These are phyloP conservation scores for Penicillium maclennaniae DNA, from an alignment of 495 filamentous ascomycete species.

Conservation along the genomic window DNA sequence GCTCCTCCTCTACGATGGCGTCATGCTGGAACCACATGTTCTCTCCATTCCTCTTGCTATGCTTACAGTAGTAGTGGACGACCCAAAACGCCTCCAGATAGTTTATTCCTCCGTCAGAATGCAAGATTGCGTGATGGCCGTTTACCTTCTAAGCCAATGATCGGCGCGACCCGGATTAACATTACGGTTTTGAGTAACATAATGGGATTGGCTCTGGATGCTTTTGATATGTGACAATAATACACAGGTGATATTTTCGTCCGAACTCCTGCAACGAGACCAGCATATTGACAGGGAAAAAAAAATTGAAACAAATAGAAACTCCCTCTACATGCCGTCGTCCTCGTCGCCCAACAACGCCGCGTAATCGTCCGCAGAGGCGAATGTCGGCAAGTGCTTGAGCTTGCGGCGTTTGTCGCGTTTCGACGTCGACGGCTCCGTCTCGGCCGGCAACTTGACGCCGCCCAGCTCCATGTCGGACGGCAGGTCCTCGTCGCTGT, in stretches of 20 bases:
- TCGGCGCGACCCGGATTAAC: not conserved
- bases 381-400: conserved; percentile 86
- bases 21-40: conserved; percentile 13
- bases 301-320: conserved; percentile 5
- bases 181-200: not conserved
- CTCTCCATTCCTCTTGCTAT: not conserved
- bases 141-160: not conserved
- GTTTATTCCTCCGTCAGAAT: not conserved
- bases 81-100: not conserved
- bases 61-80: not conserved
- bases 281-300: conserved; percentile 9
- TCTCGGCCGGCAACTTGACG: conserved; percentile 36
- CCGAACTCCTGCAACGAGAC: conserved; percentile 3
- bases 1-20: conserved; percentile 20
- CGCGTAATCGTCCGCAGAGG: conserved; percentile 89
- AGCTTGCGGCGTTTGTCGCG: conserved; percentile 77
- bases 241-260: not conserved
- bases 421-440: conserved; percentile 36
- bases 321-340: conserved; percentile 46
- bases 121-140: conserved; percentile 1
- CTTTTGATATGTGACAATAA: not conserved
- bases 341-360: conserved; percentile 75
- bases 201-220: not conserved
- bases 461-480: conserved; percentile 48
- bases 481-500: conserved; percentile 53